Evolutionary conservation across 2,329 filamentous ascomycete genomes (phyloP), one percentile per base, ranked within the genome.

Genomic region (Pseudogymnoascus sp.): DNA sequence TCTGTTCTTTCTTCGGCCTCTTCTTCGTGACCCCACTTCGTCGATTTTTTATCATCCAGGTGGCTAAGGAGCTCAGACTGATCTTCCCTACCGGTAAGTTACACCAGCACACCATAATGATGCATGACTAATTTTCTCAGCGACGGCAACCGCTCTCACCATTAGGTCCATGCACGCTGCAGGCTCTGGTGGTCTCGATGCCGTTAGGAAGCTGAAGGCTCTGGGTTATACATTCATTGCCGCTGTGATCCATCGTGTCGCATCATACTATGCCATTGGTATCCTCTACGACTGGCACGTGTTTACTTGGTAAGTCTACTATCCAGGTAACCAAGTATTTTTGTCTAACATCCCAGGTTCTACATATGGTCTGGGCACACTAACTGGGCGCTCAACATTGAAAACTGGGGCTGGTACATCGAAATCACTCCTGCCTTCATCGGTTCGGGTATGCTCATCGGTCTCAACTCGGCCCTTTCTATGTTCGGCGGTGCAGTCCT

Each of bases 41-140:
- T 63, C 87, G 86, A 70, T 88, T 88, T 76, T 88, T 88, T 76
- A 82, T 88, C 72, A 82, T 88, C 71, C 83, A 86, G 63, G 83
- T 87, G 11, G 83, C 83, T 2, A 78, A 83, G 8, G 83, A 87
- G 72, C 74, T 86, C 33, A 80, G 79, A 63, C 77, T 87, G 49
- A 78, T 86, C 62, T 87, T 86, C 73, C 84, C 84, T 1, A 81
- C 83, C 0, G 72, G 65, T 66, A 59, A 55, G 62, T 49, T 12
- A 55, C 11, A 28, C 41, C 28, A 33, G 28, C 33, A 25, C 16
- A 18, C 5, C n/a, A 21, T 31, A n/a, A 28, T 25, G 4, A 14
- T 64, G 1, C 16, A 41, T 4, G 18, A n/a, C 35, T 61, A 21
- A 55, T 33, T 35, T 55, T 55, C 23, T 33, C 45, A 63, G 75